These are phyloP conservation scores for Calycina herbarum DNA, from an alignment of 2,329 filamentous ascomycete genomes.

Conservation along the genomic window DNA sequence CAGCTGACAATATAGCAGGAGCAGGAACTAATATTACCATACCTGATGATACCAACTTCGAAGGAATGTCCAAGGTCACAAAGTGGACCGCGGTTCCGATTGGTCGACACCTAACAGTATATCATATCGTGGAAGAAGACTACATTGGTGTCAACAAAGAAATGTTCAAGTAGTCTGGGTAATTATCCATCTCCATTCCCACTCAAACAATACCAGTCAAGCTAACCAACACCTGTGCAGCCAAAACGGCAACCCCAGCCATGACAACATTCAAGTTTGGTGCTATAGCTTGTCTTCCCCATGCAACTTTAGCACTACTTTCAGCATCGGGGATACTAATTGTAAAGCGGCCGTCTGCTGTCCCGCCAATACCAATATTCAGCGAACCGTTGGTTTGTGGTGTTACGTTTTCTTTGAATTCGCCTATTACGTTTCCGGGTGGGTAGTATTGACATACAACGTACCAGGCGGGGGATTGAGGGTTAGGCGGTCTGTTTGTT, in stretches of 20 bases:
- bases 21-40: too few species aligned
- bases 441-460: neutral
- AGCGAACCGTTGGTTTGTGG: neutral
- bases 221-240: neutral
- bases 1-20: too few species aligned
- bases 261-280: neutral
- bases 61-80: too few species aligned
- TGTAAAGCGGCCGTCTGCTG: neutral
- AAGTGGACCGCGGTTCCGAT: too few species aligned
- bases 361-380: neutral
- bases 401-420: neutral
- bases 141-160: too few species aligned
- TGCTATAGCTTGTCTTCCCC: neutral
- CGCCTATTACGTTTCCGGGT: neutral
- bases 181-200: neutral
- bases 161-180: neutral
- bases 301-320: neutral
- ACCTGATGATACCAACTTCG: too few species aligned
- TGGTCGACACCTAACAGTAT: neutral
- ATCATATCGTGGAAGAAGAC: neutral
- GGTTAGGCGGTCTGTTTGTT: neutral
- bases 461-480: neutral
- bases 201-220: neutral
- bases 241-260: neutral
- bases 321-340: neutral